Evolutionary conservation across 2,329 filamentous ascomycete genomes (phyloP).

Genomic region (Colletotrichum phormii): DNA sequence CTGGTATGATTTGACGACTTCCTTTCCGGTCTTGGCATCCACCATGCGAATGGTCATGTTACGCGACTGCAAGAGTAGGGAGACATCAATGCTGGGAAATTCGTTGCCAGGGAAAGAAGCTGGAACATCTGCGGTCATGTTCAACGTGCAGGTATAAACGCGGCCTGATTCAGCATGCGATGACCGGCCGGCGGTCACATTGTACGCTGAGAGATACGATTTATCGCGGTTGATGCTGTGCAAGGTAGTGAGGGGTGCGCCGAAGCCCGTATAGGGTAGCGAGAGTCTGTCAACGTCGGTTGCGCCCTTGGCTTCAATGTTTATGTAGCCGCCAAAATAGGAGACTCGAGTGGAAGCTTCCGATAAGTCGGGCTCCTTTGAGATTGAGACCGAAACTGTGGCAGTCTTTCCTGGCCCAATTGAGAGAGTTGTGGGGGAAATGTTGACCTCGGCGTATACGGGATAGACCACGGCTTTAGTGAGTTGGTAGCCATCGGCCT

Average conservation of each 20-base stretch:
- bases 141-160: conserved; percentile 6
- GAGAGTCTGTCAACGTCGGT: conserved; percentile 15
- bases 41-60: conserved; percentile 2
- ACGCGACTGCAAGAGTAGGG: not conserved
- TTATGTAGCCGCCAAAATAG: conserved; percentile 45
- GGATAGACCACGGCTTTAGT: not conserved
- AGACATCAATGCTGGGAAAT: conserved; percentile 9
- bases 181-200: not conserved
- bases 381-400: conserved; percentile 37
- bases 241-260: conserved; percentile 4
- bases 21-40: not conserved
- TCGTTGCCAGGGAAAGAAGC: conserved; percentile 7
- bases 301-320: conserved; percentile 37
- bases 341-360: conserved; percentile 40
- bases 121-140: not conserved
- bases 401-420: conserved; percentile 36
- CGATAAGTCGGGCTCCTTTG: conserved; percentile 22
- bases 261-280: conserved; percentile 17
- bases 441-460: conserved; percentile 2
- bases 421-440: conserved; percentile 27
- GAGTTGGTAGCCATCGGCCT: conserved; percentile 9
- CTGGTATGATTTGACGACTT: not conserved
- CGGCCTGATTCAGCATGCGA: not conserved
- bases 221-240: not conserved
- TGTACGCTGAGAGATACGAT: conserved; percentile 12